Evolutionary conservation across 1,284 basidiomycete genomes (phyloP), one percentile per base, ranked within the genome.

Genomic region (Somion occarium): DNA sequence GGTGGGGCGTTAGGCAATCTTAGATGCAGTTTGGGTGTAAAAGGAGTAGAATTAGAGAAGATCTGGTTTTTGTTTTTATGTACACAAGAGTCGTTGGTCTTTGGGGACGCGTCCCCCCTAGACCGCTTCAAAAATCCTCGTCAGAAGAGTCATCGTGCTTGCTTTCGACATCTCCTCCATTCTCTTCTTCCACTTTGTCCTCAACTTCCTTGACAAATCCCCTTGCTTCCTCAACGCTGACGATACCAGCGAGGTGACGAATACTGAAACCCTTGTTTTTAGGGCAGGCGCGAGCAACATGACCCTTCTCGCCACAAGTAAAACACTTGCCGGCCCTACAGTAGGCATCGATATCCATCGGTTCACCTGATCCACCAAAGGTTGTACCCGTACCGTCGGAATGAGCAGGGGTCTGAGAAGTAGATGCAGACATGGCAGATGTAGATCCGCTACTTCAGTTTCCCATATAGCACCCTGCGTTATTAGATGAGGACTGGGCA

Each of bases 281-380:
- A 25, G 48, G 48, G 23, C 48, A 49, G 22, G 23, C n/a, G 9
- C 48, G 19, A 2, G 20, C 22, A 12, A 41, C 19, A 38, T 45
- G 43, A 23, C 52, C 45, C 39, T 7, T 25, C 19, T 34, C 27
- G 38, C 44, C 45, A 39, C 55, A 56, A 34, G 46, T 52, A 25
- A 46, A n/a, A 45, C 55, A 56, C 13, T 34, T 12, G n/a, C 24
- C 25, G 3, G 11, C 24, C 23, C 26, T n/a, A 5, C 38, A 4
- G 5, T 24, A 19, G 25, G 38, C 39, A 27, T 56, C 52, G 2
- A 56, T 13, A 19, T 56, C 55, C 55, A 56, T 56, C 7, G 55
- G 52, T 23, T 56, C 46, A 7, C 55, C 52, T 3, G 24, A 26
- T 1, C 55, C 52, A 3, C 49, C 55, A 23, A 49, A 56, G 3